phyloP scores from a whole-genome alignment of 768 basidiomycete species.

The Coprinellus micaceus region DNA sequence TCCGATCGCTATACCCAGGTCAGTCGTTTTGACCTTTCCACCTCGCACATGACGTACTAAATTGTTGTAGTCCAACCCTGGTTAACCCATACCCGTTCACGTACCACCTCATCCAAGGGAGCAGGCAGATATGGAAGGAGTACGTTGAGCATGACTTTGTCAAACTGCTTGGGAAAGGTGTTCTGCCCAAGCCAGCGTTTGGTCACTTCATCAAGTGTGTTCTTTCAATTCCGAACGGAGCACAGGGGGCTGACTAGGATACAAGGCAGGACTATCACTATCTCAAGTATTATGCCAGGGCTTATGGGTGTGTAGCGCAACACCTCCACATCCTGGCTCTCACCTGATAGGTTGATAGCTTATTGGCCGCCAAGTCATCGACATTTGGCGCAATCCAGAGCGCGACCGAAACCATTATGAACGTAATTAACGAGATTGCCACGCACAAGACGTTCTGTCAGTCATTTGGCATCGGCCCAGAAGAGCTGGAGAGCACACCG shows the following conservation, averaged over 20 bases:
- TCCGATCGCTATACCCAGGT: conserved; percentile 48
- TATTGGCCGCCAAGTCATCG: conserved; percentile 76
- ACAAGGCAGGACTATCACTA: conserved; percentile 78
- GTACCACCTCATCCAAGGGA: conserved; percentile 56
- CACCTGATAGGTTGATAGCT: too few relatives aligned
- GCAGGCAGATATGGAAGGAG: conserved; percentile 55
- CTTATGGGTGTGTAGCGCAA: conserved; percentile 71
- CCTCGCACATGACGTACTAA: neutral
- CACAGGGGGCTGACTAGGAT: neutral
- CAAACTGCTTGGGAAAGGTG: conserved; percentile 66
- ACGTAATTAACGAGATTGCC: conserved; percentile 62
- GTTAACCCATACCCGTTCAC: conserved; percentile 68
- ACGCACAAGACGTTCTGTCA: conserved; percentile 74
- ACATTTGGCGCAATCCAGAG: conserved; percentile 58
- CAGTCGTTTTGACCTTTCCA: neutral
- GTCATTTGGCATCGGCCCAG: conserved; percentile 59
- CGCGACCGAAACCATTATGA: conserved; percentile 59
- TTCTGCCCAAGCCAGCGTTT: conserved; percentile 62
- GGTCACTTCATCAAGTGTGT: conserved; percentile 80
- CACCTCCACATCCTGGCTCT: too few relatives aligned
- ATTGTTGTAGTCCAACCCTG: conserved; percentile 45
- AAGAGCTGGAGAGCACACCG: conserved; percentile 56
- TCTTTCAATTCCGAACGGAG: neutral
- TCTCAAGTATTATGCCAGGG: conserved; percentile 79
- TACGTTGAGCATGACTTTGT: conserved; percentile 89